A percentile compares a stretch with the other conserved stretches of the same genome.
These are phyloP conservation scores for Conoideocrella luteorostrata DNA, from an alignment of 2,329 filamentous ascomycete species.

Conservation along the genomic window DNA sequence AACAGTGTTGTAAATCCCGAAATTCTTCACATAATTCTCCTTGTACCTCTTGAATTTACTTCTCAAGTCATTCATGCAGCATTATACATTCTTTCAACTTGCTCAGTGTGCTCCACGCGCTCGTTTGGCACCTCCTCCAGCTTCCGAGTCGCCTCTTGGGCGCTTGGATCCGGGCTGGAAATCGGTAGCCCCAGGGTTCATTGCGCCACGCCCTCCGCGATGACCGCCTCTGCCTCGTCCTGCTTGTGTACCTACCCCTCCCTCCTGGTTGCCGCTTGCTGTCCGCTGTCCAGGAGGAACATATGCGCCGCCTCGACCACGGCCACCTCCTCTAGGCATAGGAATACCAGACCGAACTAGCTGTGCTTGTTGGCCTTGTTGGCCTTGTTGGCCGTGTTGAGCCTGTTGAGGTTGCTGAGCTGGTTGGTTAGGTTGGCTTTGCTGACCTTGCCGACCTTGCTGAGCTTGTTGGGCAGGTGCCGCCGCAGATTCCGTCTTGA, in stretches of 20 bases:
- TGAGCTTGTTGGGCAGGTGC: constrained; percentile 9
- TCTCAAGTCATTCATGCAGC: background rate
- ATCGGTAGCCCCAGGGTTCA: constrained; percentile 49
- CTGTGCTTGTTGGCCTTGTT: constrained; percentile 15
- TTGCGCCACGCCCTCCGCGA: constrained; percentile 31
- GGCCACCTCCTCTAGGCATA: constrained; percentile 34
- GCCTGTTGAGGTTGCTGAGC: constrained; percentile 13
- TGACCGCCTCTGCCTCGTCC: constrained; percentile 35
- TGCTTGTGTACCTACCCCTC: constrained; percentile 20
- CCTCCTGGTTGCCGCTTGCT: constrained; percentile 29
- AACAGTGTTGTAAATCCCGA: background rate
- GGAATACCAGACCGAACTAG: constrained; percentile 31
- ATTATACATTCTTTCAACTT: background rate
- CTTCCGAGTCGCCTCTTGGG: constrained; percentile 45
- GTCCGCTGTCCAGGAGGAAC: constrained; percentile 31
- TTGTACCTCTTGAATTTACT: background rate
- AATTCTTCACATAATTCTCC: background rate
- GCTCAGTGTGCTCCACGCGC: constrained; percentile 33
- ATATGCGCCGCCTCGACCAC: constrained; percentile 32
- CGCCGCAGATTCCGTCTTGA: constrained; percentile 7
- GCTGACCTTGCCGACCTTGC: too few relatives aligned
- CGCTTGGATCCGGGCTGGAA: constrained; percentile 54
- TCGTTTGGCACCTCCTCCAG: constrained; percentile 35
- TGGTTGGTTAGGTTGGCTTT: too few relatives aligned
- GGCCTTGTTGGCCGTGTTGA: background rate